These are phyloP conservation scores for Candida arabinofermentans DNA, from an alignment of 805 yeast species.

Conservation along the genomic window DNA sequence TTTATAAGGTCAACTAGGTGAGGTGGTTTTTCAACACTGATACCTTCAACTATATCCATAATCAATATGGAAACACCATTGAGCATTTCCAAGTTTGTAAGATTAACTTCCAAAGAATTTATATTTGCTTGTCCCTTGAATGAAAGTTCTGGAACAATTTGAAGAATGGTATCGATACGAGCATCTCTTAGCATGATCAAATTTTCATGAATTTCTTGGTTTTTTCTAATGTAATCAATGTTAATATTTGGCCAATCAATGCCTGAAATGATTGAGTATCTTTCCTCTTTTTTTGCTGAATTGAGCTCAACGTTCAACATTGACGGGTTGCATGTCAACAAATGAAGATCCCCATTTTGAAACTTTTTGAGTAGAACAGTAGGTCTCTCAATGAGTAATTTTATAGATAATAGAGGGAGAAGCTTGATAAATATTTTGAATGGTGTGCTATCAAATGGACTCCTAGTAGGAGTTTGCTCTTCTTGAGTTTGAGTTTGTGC, in stretches of 20 bases:
- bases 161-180: constrained; percentile 24
- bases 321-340: constrained; percentile 21
- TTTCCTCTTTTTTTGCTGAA: constrained; percentile 2
- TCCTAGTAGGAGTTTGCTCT: neutral
- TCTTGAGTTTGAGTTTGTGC: neutral
- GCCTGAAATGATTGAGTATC: constrained; percentile 10
- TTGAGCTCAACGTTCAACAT: constrained; percentile 18
- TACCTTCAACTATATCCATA: constrained; percentile 3
- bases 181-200: constrained; percentile 12
- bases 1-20: neutral
- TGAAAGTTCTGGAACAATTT: constrained; percentile 9
- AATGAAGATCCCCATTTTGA: constrained; percentile 12
- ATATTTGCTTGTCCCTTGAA: constrained; percentile 15
- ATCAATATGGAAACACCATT: constrained; percentile 24
- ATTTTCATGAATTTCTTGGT: constrained; percentile 1
- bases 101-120: constrained; percentile 22
- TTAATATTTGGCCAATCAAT: constrained; percentile 20
- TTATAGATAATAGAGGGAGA: constrained; percentile 21
- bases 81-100: constrained; percentile 26
- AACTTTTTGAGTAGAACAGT: constrained; percentile 20
- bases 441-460: neutral
- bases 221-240: constrained; percentile 18
- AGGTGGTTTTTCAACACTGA: neutral
- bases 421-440: constrained; percentile 3
- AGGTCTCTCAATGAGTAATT: constrained; percentile 27